Evolutionary conservation across 441 rosid species (phyloP), one percentile per base, ranked within the genome.

Genomic region (Lepidium campestre): DNA sequence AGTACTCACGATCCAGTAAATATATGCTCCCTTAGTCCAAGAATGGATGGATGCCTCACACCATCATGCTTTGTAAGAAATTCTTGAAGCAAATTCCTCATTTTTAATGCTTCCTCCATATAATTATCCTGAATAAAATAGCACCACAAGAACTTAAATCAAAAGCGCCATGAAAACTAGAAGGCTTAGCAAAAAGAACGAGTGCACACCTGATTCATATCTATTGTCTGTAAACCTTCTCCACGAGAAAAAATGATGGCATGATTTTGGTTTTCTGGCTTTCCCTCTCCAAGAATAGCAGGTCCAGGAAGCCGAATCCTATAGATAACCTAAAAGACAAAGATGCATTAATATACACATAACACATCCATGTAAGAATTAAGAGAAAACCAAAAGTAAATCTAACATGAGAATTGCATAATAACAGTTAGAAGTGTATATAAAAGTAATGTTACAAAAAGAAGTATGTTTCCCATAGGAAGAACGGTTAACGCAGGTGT

Each of bases 241-340:
- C 99, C 99, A 59, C 99, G 97, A 18, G 99, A 81, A 73, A 96
- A 96, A n/a, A 96, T 93, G 69, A 96, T 81, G 34, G 99, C 98
- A 80, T 96, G 98, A 73, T 96, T 93, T 76, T 96, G 98, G 81
- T 96, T 96, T 85, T 96, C 99, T 49, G 99, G 99, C 79, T 96
- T 96, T 62, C 99, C 99, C 80, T 96, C 99, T 45, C 98, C 99
- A 82, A 96, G 79, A 54, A 93, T 90, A 62, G 99, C 90, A 78
- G 91, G 90, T 67, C 99, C 99, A 3, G 99, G 99, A 75, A 93
- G 99, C 77, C 79, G 89, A 57, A 96, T 96, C 70, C 87, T 80
- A 77, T 96, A 96, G 73, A 96, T 87, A 72, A 90, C 96, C 99
- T 95, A 86, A 34, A 32, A 36, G 57, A 50, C 74, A 71, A 2